A percentile compares a stretch with the other conserved stretches of the same genome.
phyloP scores from a whole-genome alignment of 2,329 filamentous ascomycete species.

The Botryosphaeria agaves region DNA sequence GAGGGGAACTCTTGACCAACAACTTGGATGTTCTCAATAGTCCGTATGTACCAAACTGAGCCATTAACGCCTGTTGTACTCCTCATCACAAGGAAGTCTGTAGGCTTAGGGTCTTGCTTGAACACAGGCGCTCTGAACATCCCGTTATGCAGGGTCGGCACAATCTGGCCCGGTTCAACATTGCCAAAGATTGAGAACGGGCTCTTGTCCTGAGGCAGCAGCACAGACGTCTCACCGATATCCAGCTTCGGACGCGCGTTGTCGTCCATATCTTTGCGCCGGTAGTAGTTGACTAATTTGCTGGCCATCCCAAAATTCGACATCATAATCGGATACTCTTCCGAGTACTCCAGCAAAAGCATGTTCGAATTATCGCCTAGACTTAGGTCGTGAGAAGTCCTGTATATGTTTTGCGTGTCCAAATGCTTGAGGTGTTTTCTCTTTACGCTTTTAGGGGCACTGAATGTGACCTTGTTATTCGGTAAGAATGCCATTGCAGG shows the following conservation, averaged over 20 bases:
- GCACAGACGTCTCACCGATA: slow-evolving; percentile 72
- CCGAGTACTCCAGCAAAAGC: slow-evolving; percentile 85
- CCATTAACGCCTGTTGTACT: slow-evolving; percentile 66
- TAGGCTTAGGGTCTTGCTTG: slow-evolving; percentile 58
- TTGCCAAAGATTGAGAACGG: slow-evolving; percentile 92
- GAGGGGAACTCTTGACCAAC: slow-evolving; percentile 90
- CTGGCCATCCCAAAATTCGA: slow-evolving; percentile 98
- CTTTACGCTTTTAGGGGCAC: slow-evolving; percentile 56
- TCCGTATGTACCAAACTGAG: slow-evolving; percentile 65
- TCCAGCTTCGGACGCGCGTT: slow-evolving; percentile 60
- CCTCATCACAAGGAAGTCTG: slow-evolving; percentile 76
- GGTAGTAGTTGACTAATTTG: slow-evolving; percentile 92
- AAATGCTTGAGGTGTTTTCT: slow-evolving; percentile 70
- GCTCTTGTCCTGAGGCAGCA: slow-evolving; percentile 86
- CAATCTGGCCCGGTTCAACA: slow-evolving; percentile 77
- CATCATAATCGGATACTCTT: slow-evolving; percentile 78
- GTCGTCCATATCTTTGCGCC: slow-evolving; percentile 65
- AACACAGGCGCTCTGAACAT: slow-evolving; percentile 95
- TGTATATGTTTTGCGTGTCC: slow-evolving; percentile 61
- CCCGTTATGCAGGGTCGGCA: slow-evolving; percentile 80
- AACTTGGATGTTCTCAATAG: slow-evolving; percentile 77
- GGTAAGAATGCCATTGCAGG: slow-evolving; percentile 58
- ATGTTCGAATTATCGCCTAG: slow-evolving; percentile 78
- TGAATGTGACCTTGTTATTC: slow-evolving; percentile 54
- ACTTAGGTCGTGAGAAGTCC: slow-evolving; percentile 63